Evolutionary conservation across 2,329 filamentous ascomycete genomes (phyloP), one percentile per base, ranked within the genome.

Genomic region (Phialocephala sp.): DNA sequence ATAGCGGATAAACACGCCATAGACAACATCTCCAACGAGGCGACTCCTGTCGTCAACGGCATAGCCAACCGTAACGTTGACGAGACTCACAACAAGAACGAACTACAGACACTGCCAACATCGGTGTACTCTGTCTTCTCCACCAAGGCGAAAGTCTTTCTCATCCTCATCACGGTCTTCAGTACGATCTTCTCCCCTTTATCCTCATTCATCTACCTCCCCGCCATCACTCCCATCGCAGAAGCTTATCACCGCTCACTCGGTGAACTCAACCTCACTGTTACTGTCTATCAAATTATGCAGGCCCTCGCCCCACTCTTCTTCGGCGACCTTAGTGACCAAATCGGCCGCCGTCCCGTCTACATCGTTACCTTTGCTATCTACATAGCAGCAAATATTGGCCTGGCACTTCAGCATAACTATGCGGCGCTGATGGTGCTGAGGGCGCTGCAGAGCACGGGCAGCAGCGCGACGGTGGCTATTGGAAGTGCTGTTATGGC

Each of bases 401-500:
- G 82, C 0, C 76, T 87, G 11, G 84, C 81, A 0, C 69, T 85
- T 6, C 79, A 82, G 32, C 80, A 78, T 8, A 81, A 72, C 66
- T 85, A 84, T 63, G 75, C 77, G 0, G 78, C 83, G 0, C 74
- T 89, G 2, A 67, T 89, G n/a, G 79, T 84, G 0, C 75, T 88
- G 2, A 79, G 86, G 1, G 82, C 81, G 68, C 71, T 88, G 6
- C 87, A 89, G 71, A 85, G 83, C 11, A 80, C 83, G 0, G 86
- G 88, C 0, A 87, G 83, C 57, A 85, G 83, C 65, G 84, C 83
- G 0, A 89, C 86, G 0, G 79, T 89, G 1, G 83, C 87, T 0
- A 78, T 91, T 2, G 80, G 79, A 0, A 79, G 79, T 36, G 89
- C 84, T 0, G 84, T 91, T 0, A 82, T 91, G 1, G 85, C 86